Evolutionary conservation across 2,329 filamentous ascomycete genomes (phyloP).

Genomic region (Chrysosporium queenslandicum): DNA sequence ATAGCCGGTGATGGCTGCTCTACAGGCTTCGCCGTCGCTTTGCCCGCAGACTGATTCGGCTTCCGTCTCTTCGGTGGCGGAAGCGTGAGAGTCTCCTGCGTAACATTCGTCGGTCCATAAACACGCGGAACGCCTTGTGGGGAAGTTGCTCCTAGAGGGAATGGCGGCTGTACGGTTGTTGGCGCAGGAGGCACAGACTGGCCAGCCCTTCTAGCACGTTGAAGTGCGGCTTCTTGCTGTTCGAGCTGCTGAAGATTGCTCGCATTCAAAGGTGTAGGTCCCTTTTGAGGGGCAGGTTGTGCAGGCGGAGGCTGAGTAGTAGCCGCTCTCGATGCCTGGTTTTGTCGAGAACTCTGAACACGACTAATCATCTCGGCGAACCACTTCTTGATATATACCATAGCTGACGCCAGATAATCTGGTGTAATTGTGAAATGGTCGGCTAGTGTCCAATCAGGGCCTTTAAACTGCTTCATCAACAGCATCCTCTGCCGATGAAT

Average conservation of each 20-base stretch:
- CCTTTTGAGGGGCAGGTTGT: slow-evolving; percentile 20
- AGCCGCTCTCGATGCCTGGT: slow-evolving; percentile 16
- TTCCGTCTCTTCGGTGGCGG: slow-evolving; percentile 50
- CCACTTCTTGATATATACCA: slow-evolving; percentile 33
- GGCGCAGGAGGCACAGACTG: slow-evolving; percentile 39
- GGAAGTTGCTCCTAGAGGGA: slow-evolving; percentile 41
- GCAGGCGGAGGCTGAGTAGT: slow-evolving; percentile 19
- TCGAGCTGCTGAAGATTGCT: slow-evolving; percentile 40
- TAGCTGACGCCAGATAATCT: slow-evolving; percentile 30
- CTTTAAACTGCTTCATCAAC: slow-evolving; percentile 39
- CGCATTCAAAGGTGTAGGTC: slow-evolving; percentile 34
- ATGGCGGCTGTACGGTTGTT: slow-evolving; percentile 45
- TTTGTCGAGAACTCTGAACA: slow-evolving; percentile 21
- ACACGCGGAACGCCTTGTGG: slow-evolving; percentile 50
- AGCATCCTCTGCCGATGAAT: slow-evolving; percentile 30
- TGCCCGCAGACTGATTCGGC: slow-evolving; percentile 36
- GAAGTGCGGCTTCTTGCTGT: slow-evolving; percentile 35
- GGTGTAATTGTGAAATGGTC: slow-evolving; percentile 38
- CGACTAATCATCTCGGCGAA: slow-evolving; percentile 33
- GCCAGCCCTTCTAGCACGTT: slow-evolving; percentile 25
- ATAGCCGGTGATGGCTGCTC: slow-evolving; percentile 23
- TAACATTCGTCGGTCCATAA: slow-evolving; percentile 44
- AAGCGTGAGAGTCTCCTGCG: slow-evolving; percentile 48
- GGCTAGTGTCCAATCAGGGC: slow-evolving; percentile 33
- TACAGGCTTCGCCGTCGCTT: slow-evolving; percentile 18